Base-by-base conservation (phyloP, 2,329 filamentous ascomycete species). In the Sphaerulina vaccinii region DNA sequence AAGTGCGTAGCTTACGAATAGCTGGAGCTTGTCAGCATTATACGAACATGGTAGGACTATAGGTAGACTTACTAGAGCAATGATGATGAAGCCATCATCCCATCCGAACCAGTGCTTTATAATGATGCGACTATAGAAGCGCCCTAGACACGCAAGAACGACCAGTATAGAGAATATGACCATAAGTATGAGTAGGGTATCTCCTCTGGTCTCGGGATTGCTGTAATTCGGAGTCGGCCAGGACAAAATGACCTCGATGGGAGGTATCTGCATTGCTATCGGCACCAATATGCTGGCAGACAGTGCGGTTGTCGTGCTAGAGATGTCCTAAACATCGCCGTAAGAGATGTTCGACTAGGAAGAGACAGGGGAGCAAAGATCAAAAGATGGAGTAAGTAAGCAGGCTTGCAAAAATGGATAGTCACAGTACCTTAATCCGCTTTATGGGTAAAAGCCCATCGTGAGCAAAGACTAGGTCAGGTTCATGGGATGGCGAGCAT, bases 171-270 rank as follows among this genome's bases (percentile, higher is more conserved):
- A 67, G 53, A 74, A 69, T 19, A 73, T 57, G 27, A 65, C 54
- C 59, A 75, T 71, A 35, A 72, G 57, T 7, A 74, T 64, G 22
- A 75, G 42, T 3, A 75, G 63, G 2, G 69, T 68, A 45, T 68
- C 54, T 22, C 74, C 72, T 48, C 71, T 64, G 2, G 68, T 74
- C 1, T 56, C 56, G 1, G 74, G 74, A 50, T 76, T 54, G 40
- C 66, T 63, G 45, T 74, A 75, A 55, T 75, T 71, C 0, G 73
- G 71, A 2, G 50, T 60, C 2, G 73, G 73, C 67, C 69, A 75
- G 29, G 61, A 59, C 21, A 67, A 41, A 33, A 70, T 52, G 38
- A 75, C 68, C 10, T 64, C 59, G 8, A 63, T 49, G 11, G 65
- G 65, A 21, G 63, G 62, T 33, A 60, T 49, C 29, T 59, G 53